Evolutionary conservation across 805 yeast species (phyloP), one percentile per base, ranked within the genome.

Genomic region (Ogataea ganodermae): DNA sequence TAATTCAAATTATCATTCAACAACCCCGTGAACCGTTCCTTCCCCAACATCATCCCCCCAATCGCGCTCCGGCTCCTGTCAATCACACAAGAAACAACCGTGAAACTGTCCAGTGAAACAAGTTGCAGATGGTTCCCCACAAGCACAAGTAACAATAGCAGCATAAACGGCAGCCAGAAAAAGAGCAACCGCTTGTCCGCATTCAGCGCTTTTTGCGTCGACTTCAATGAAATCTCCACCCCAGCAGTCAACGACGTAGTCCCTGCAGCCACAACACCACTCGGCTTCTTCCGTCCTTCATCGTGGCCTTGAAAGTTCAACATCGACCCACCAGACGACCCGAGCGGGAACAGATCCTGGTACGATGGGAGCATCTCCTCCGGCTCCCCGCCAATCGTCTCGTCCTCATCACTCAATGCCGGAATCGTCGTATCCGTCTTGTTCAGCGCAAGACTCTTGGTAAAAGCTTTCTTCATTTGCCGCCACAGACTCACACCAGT

Each of bases 121-220:
- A 65, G 44, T 18, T 60, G 55, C 30, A 68, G 56, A 33, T 60
- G 61, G 38, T 55, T 62, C 20, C 63, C 66, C 6, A 66, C 46
- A n/a, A 68, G 51, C 16, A 67, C 52, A 38, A 81, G 69, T 14
- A 83, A 66, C 26, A 87, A 62, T 17, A 84, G 56, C 44, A 89
- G 68, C 63, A 80, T 67, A 31, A 87, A 76, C 12, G 97, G 97
- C 48, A 90, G 68, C 97, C 97, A 91, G 76, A 91, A 90, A 64
- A 91, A 88, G 51, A 89, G 69, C 53, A 91, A 73, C 88, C 89
- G 85, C 60, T 80, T 84, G 67, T 91, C 97, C 59, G 89, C 86
- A 57, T 73, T 74, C 30, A 79, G 70, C 0, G 80, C 69, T 56
- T 76, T 78, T 21, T 79, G 65, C 10, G 45, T 47, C 17, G 60